Evolutionary conservation across 1,139 yeast genomes (phyloP), one percentile per base, ranked within the genome.

Genomic region (Candida glucosophila): DNA sequence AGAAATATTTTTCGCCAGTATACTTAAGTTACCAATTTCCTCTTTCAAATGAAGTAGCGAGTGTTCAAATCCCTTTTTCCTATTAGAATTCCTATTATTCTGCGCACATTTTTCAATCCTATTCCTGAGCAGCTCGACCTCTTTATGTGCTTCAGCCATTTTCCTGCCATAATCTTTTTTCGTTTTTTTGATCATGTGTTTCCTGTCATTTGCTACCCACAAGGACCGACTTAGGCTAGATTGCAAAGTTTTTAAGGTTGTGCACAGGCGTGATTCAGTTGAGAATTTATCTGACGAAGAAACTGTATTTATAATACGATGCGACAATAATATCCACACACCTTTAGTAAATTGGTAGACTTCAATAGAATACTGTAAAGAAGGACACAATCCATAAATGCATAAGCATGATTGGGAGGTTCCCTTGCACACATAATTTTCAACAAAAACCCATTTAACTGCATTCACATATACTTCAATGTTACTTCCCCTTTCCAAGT

Each of bases 151-250:
- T 4, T 75, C 68, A 9, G 61, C 46, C 14, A 71, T 47, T 39
- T 65, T 66, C 37, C 74, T 77, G 36, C 67, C 63, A 42, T 76
- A 73, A 30, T 79, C 88, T 34, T 65, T 69, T 44, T 76, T 77
- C 29, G 67, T 52, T 38, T 76, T 78, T 46, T 72, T 77, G 38
- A 72, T 45, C 32, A 67, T 69, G 4, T 54, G 34, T 38, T 66
- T 68, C 32, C 72, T n/a, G n/a, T n/a, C n/a, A n/a, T n/a, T n/a
- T n/a, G n/a, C n/a, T n/a, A n/a, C n/a, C n/a, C n/a, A n/a, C n/a
- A n/a, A n/a, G n/a, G n/a, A n/a, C n/a, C n/a, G n/a, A n/a, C n/a
- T n/a, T n/a, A n/a, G n/a, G n/a, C n/a, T n/a, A n/a, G n/a, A n/a
- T n/a, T n/a, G n/a, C n/a, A n/a, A n/a, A n/a, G n/a, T n/a, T n/a